These are phyloP conservation scores for Saitozyma podzolica DNA, from an alignment of 768 basidiomycete genomes.

Conservation along the genomic window DNA sequence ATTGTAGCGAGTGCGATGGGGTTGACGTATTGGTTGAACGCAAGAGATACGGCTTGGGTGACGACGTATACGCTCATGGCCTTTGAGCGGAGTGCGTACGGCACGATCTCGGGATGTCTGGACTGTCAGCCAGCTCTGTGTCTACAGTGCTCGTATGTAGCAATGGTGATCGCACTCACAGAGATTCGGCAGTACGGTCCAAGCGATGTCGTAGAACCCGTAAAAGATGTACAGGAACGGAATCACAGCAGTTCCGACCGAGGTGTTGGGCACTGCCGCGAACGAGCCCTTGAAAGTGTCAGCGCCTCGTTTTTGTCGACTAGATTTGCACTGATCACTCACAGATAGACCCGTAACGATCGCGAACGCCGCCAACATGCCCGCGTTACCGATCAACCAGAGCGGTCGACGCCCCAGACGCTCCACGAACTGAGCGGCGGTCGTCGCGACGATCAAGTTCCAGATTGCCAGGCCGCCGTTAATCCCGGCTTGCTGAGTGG, in stretches of 20 bases:
- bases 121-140: not conserved
- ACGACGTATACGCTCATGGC: constrained; percentile 17
- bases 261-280: not conserved
- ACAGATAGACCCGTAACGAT: constrained; percentile 25
- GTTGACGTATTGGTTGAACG: constrained; percentile 31
- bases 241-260: constrained; percentile 22
- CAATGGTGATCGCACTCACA: constrained; percentile 8
- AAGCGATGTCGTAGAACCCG: constrained; percentile 3
- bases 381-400: constrained; percentile 16
- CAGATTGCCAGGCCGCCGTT: constrained; percentile 63
- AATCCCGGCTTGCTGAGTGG: constrained; percentile 58
- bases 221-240: constrained; percentile 19
- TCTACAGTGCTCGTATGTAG: not conserved
- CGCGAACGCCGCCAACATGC: constrained; percentile 20
- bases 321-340: not conserved
- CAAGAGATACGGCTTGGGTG: constrained; percentile 8
- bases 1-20: constrained; percentile 23
- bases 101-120: constrained; percentile 12
- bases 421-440: constrained; percentile 21
- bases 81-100: constrained; percentile 16
- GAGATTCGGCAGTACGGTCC: constrained; percentile 14
- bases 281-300: constrained; percentile 12
- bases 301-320: not conserved
- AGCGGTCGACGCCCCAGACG: constrained; percentile 17
- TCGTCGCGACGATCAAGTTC: constrained; percentile 20